A percentile compares a stretch with the other conserved stretches of the same genome.
phyloP scores from a whole-genome alignment of 805 yeast species.

The Spathaspora girioi region DNA sequence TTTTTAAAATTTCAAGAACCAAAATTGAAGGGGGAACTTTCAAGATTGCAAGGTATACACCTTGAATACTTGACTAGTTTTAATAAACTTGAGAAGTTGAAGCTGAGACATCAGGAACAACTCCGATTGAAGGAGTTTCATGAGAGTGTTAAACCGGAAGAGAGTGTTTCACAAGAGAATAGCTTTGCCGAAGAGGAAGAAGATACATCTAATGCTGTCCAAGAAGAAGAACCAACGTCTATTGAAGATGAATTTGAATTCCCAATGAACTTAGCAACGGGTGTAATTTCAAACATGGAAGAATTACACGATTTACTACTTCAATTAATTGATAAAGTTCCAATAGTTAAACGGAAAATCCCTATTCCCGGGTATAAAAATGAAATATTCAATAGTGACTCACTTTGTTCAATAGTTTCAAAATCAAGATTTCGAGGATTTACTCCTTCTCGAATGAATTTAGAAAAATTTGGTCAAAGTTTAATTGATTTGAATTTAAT shows the following conservation, averaged over 20 bases:
- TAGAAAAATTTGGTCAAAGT: constrained; percentile 40
- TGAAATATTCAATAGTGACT: constrained; percentile 38
- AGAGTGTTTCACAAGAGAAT: background rate
- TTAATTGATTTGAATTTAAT: constrained; percentile 32
- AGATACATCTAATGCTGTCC: no score
- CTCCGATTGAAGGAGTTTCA: constrained; percentile 30
- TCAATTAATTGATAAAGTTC: constrained; percentile 19
- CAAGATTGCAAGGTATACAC: constrained; percentile 19
- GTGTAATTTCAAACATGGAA: constrained; percentile 11
- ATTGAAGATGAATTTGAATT: constrained; percentile 16
- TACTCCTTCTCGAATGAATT: constrained; percentile 31
- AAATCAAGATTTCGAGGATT: constrained; percentile 26
- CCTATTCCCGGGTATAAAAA: constrained; percentile 38
- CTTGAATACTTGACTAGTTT: constrained; percentile 22
- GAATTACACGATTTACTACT: constrained; percentile 21
- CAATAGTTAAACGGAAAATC: constrained; percentile 27
- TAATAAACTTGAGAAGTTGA: constrained; percentile 24
- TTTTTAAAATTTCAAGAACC: constrained; percentile 38
- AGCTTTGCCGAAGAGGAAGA: background rate
- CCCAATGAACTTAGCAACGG: constrained; percentile 31
- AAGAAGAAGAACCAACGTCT: background rate
- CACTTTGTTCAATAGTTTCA: constrained; percentile 25
- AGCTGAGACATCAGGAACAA: constrained; percentile 26
- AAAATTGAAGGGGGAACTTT: constrained; percentile 18
- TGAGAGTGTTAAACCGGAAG: constrained; percentile 4